These are phyloP conservation scores for Talaromyces sp. DNA, from an alignment of 2,329 filamentous ascomycete genomes.

Conservation along the genomic window DNA sequence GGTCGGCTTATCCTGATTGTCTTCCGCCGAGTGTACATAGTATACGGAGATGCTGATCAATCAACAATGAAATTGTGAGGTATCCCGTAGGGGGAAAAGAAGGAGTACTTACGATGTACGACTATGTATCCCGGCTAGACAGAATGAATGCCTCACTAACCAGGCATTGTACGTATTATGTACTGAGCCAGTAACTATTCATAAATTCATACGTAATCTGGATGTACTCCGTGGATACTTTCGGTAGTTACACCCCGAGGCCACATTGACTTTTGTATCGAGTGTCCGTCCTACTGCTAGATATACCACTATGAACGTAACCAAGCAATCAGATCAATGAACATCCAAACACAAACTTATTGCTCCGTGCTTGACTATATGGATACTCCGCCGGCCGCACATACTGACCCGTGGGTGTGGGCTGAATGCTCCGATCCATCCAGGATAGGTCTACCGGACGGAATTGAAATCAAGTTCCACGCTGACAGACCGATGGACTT, in stretches of 20 bases:
- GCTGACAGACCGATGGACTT: not conserved
- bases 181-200: too few species aligned
- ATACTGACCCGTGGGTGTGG: not conserved
- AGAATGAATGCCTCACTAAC: not conserved
- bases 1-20: not conserved
- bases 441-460: not conserved
- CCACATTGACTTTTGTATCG: not conserved
- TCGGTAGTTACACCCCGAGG: not conserved
- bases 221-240: not conserved
- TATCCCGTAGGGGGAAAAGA: not conserved
- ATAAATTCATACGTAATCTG: not conserved
- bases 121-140: too few species aligned
- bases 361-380: too few species aligned
- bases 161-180: not conserved
- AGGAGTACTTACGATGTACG: too few species aligned
- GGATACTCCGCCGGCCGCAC: not conserved
- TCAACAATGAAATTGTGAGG: constrained; percentile 1
- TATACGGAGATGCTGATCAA: not conserved
- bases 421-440: not conserved
- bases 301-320: not conserved
- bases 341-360: too few species aligned
- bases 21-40: not conserved
- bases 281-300: not conserved
- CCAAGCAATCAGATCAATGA: not conserved
- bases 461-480: not conserved